Conservation (phyloP, 208 protist genomes). For the Trypanosomatidae sp. region DNA sequence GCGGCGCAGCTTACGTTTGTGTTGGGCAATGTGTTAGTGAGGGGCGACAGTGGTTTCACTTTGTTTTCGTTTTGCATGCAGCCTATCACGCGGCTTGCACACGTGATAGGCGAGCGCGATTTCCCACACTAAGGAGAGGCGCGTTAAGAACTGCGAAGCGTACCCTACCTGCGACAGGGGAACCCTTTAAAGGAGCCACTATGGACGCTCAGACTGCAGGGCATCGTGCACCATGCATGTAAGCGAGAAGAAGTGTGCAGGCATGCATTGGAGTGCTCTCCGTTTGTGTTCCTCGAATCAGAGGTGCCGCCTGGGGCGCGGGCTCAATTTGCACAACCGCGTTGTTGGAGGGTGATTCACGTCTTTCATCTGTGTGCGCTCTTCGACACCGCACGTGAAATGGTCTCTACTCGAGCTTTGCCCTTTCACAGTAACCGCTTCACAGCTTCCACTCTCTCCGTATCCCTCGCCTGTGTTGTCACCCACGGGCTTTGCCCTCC, state of each 20-base stretch:
- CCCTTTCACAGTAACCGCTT: neutral
- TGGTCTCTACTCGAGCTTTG: neutral
- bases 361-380: neutral
- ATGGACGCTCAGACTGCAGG: neutral
- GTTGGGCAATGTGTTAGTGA: neutral
- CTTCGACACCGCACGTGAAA: neutral
- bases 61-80: neutral
- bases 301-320: neutral
- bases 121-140: neutral
- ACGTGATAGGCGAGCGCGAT: neutral
- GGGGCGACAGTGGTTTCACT: neutral
- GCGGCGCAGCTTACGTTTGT: neutral
- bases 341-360: too few relatives aligned
- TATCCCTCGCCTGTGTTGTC: neutral
- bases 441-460: neutral
- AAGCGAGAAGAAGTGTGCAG: neutral
- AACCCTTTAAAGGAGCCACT: too few relatives aligned
- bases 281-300: too few relatives aligned
- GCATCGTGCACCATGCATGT: neutral
- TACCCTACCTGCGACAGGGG: neutral
- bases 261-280: neutral
- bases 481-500: neutral
- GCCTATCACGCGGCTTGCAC: neutral
- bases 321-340: neutral
- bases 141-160: neutral